Conservation (phyloP, 1,139 yeast genomes). For the Pichia sp. region DNA sequence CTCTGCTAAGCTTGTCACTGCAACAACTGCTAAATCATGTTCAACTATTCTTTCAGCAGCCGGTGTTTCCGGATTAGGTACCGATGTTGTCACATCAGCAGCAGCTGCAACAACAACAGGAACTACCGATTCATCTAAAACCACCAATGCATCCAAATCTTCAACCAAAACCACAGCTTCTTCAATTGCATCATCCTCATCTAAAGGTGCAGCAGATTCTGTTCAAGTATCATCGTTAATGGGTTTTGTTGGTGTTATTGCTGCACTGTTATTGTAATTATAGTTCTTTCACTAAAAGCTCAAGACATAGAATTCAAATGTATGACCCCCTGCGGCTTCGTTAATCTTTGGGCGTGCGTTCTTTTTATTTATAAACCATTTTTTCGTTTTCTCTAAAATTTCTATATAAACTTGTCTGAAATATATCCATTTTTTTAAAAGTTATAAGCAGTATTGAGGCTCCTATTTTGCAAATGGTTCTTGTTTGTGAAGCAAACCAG, state of each 20-base stretch:
- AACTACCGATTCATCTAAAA: constrained; percentile 7
- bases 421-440: too few species aligned
- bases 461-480: too few species aligned
- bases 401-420: too few species aligned
- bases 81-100: constrained; percentile 28
- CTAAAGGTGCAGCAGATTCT: constrained; percentile 13
- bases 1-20: constrained; percentile 37
- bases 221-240: constrained; percentile 11
- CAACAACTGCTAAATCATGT: constrained; percentile 30
- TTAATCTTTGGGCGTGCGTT: too few species aligned
- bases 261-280: constrained; percentile 5
- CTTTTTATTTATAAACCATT: too few species aligned
- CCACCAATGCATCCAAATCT: neutral
- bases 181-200: constrained; percentile 14
- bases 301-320: too few species aligned
- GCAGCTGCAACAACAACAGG: constrained; percentile 9
- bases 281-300: neutral
- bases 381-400: too few species aligned
- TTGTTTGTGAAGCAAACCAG: too few species aligned
- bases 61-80: constrained; percentile 33
- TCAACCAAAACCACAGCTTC: constrained; percentile 22
- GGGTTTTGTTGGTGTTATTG: constrained; percentile 9
- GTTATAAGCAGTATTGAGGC: too few species aligned
- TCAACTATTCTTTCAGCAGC: constrained; percentile 35
- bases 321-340: too few species aligned